Conservation (phyloP, 208 protist genomes). For the Porcisia hertigi region DNA sequence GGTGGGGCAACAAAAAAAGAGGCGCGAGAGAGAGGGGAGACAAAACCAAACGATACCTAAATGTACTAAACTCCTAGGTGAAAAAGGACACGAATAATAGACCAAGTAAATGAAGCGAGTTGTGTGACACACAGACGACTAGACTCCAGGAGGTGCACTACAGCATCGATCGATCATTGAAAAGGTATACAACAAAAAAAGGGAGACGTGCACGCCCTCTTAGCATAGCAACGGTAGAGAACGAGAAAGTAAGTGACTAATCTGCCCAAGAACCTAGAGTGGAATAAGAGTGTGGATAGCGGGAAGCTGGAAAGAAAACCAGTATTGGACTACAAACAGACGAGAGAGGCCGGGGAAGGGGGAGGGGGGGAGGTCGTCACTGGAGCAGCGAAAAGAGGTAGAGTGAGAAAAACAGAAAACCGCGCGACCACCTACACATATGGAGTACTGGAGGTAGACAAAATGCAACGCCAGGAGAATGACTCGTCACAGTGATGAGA, state of each 20-base stretch:
- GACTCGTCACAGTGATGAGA: neutral
- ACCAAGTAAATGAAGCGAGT: neutral
- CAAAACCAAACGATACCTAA: neutral
- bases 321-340: neutral
- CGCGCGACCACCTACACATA: neutral
- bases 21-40: neutral
- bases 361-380: neutral
- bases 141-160: neutral
- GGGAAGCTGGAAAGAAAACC: neutral
- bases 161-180: neutral
- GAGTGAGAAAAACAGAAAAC: conserved; percentile 15
- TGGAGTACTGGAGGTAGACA: neutral
- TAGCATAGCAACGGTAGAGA: neutral
- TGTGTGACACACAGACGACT: neutral
- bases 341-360: neutral
- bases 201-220: neutral
- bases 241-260: neutral
- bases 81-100: neutral
- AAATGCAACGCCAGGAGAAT: neutral
- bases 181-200: neutral
- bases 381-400: neutral
- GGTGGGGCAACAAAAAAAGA: neutral
- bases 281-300: neutral
- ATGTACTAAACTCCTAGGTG: conserved; percentile 5
- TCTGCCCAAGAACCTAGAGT: neutral